These are phyloP conservation scores for Boechera stricta DNA, from an alignment of 345 rosid species.

Conservation along the genomic window DNA sequence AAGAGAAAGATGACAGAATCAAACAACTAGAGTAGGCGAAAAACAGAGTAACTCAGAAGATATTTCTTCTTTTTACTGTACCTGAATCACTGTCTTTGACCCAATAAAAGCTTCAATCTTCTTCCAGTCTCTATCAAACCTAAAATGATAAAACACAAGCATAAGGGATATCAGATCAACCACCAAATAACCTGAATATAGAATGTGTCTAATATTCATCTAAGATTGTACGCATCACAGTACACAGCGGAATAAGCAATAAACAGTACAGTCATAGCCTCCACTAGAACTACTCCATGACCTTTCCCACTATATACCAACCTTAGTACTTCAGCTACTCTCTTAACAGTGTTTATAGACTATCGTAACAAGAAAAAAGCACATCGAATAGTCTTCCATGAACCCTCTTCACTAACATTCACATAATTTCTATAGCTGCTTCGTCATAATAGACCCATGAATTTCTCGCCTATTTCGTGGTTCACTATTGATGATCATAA, in stretches of 20 bases:
- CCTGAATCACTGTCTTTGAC: constrained; percentile 93
- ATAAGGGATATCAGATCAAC: constrained; percentile 9
- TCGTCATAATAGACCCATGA: neutral
- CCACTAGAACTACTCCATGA: constrained; percentile 14
- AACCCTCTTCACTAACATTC: neutral
- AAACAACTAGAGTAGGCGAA: neutral
- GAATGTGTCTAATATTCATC: neutral
- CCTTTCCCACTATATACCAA: constrained; percentile 11
- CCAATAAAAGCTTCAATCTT: constrained; percentile 91
- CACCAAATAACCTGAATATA: constrained; percentile 21
- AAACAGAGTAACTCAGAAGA: constrained; percentile 1
- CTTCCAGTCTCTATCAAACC: constrained; percentile 96
- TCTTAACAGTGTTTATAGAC: neutral
- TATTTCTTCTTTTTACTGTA: constrained; percentile 29
- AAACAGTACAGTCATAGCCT: constrained; percentile 8
- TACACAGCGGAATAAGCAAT: neutral
- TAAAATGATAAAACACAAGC: constrained; percentile 38
- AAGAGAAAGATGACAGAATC: constrained; percentile 16
- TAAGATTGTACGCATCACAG: constrained; percentile 1
- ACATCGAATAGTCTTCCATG: constrained; percentile 2
- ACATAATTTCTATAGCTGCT: neutral
- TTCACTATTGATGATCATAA: constrained; percentile 5
- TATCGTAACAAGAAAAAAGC: neutral
- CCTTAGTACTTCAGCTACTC: constrained; percentile 13
- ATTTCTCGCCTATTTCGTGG: neutral